Evolutionary conservation across 257 asterid species (phyloP).

Genomic region (Penstemon eatonii): DNA sequence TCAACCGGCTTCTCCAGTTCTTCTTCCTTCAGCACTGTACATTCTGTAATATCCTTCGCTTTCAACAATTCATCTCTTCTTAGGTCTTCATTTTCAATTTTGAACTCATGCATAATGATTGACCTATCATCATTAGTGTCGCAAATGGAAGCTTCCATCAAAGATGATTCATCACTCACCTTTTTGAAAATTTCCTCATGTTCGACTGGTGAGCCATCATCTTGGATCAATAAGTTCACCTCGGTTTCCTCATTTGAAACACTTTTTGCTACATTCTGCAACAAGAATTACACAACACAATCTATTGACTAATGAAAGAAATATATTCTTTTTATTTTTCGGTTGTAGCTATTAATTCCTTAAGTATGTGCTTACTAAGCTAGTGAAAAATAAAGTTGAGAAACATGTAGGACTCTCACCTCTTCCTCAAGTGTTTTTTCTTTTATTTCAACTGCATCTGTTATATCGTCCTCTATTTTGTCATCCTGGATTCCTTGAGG

Average conservation of each 20-base stretch:
- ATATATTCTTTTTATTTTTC: too few relatives aligned
- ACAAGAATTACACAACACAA: too few relatives aligned
- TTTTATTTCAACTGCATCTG: too few relatives aligned
- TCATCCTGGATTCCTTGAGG: too few relatives aligned
- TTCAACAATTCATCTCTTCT: neutral
- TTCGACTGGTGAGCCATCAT: neutral
- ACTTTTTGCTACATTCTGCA: too few relatives aligned
- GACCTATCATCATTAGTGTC: neutral
- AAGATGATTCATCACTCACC: neutral
- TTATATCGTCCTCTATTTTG: too few relatives aligned
- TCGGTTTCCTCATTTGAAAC: neutral
- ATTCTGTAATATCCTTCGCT: neutral
- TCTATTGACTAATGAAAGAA: too few relatives aligned
- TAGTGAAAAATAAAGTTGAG: too few relatives aligned
- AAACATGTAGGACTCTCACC: too few relatives aligned
- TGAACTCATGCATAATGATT: neutral
- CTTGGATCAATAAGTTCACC: neutral
- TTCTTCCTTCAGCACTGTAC: constrained; percentile 1
- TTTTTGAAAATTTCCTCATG: neutral
- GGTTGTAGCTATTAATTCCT: too few relatives aligned
- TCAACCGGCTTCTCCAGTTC: neutral
- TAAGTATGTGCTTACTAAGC: too few relatives aligned
- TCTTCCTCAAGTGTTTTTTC: too few relatives aligned
- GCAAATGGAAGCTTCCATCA: constrained; percentile 3
- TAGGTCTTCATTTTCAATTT: neutral